phyloP scores from a whole-genome alignment of 208 protist genomes.

The Trypanosoma conorhini region DNA sequence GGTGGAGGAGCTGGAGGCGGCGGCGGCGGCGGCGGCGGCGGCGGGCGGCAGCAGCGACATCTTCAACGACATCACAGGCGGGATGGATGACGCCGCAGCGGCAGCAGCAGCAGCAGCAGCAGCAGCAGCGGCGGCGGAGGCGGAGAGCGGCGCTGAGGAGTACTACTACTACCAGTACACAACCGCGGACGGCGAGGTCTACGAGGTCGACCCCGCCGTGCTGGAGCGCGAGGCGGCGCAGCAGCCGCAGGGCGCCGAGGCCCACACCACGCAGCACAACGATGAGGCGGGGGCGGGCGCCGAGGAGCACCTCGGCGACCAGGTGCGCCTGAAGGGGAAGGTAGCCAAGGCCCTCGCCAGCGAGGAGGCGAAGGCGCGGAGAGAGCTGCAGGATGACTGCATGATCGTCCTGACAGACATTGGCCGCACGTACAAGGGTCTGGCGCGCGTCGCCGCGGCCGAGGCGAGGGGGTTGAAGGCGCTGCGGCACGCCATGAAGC shows the following conservation, averaged over 20 bases:
- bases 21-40: background rate
- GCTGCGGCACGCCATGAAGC: slow-evolving; percentile 6
- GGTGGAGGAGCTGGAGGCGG: background rate
- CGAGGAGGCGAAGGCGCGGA: slow-evolving; percentile 27
- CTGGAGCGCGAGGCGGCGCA: slow-evolving; percentile 8
- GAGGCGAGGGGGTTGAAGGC: background rate
- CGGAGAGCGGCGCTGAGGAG: slow-evolving; percentile 2
- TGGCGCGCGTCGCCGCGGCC: slow-evolving; percentile 1
- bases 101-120: background rate
- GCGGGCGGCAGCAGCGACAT: background rate
- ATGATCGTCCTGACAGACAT: slow-evolving; percentile 26
- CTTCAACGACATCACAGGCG: background rate
- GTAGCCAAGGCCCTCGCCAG: background rate
- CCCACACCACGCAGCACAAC: background rate
- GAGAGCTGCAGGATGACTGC: slow-evolving; percentile 19
- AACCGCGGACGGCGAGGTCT: slow-evolving; percentile 50
- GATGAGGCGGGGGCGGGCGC: background rate
- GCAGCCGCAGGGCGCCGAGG: slow-evolving; percentile 7
- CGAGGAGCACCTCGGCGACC: background rate
- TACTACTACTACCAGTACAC: slow-evolving; percentile 70
- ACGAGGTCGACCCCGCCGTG: slow-evolving; percentile 37
- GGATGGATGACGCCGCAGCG: no score
- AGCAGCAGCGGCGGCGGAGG: background rate
- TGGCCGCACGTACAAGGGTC: slow-evolving; percentile 18
- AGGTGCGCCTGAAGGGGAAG: slow-evolving; percentile 1